Conservation (phyloP, 169 alveolate genomes). For the Cryptosporidium meleagridis region DNA sequence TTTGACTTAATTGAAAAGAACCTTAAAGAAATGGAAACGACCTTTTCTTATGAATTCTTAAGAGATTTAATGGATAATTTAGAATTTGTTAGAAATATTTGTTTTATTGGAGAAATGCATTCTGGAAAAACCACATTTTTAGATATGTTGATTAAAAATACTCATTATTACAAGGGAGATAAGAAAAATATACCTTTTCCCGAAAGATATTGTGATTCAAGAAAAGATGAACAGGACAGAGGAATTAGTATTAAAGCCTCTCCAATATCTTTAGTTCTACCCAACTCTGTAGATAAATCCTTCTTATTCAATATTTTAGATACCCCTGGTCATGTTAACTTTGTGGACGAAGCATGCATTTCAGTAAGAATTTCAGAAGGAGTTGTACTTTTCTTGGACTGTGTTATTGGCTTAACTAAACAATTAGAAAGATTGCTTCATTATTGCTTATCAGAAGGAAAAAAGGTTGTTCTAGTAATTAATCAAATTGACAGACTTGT, state of each 20-base stretch:
- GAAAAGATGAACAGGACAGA: constrained; percentile 97
- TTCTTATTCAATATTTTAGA: constrained; percentile 91
- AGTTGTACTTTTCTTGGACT: constrained; percentile 95
- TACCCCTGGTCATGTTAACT: constrained; percentile 98
- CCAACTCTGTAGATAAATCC: constrained; percentile 88
- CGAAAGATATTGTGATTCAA: constrained; percentile 93
- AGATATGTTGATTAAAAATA: constrained; percentile 94
- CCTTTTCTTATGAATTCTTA: constrained; percentile 93
- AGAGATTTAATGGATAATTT: constrained; percentile 93
- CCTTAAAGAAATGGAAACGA: constrained; percentile 87
- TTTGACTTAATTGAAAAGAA: constrained; percentile 88
- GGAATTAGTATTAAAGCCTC: constrained; percentile 95
- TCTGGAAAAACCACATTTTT: constrained; percentile 97
- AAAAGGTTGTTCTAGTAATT: constrained; percentile 85
- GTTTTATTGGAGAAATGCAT: constrained; percentile 97
- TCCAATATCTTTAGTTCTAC: constrained; percentile 96
- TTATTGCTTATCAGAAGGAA: constrained; percentile 84
- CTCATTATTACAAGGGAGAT: constrained; percentile 88
- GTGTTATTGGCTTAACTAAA: constrained; percentile 95
- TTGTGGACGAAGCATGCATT: constrained; percentile 96
- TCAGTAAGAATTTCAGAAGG: constrained; percentile 97
- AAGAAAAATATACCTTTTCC: constrained; percentile 71
- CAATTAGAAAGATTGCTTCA: constrained; percentile 91
- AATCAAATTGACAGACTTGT: constrained; percentile 97
- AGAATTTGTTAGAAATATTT: constrained; percentile 93